Conservation (phyloP, 768 basidiomycete genomes). For the Serpula lacrymans region DNA sequence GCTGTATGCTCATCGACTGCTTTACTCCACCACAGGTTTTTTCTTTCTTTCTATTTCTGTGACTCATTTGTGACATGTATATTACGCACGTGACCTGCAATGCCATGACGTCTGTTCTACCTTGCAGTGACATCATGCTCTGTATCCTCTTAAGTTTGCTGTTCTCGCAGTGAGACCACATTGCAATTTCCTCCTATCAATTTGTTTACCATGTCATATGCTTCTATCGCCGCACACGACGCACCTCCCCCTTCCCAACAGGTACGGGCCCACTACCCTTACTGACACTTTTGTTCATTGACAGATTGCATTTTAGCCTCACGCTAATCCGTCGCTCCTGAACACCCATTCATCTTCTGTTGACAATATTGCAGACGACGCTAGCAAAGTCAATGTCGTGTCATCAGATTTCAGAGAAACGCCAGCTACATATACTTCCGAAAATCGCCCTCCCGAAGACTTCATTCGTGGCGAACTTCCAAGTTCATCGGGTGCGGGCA, state of each 20-base stretch:
- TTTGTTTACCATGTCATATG: conserved; percentile 61
- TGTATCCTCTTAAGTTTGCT: no score
- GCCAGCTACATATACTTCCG: conserved; percentile 36
- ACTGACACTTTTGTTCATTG: conserved; percentile 2
- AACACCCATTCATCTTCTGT: conserved; percentile 45
- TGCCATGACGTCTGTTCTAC: no score
- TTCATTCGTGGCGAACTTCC: conserved; percentile 9
- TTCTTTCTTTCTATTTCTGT: no score
- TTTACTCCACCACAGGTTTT: no score
- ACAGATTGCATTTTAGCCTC: conserved; percentile 40
- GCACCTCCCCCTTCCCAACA: conserved; percentile 45
- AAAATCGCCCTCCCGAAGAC: conserved; percentile 15
- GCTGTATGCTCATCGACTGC: no score
- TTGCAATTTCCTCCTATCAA: no score
- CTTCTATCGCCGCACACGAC: conserved; percentile 60
- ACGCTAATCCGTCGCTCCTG: conserved; percentile 61
- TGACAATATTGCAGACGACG: conserved; percentile 40
- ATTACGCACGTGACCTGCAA: no score
- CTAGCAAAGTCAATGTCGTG: conserved; percentile 56
- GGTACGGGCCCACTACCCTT: conserved; percentile 25
- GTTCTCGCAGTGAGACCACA: no score
- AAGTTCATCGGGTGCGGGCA: neutral
- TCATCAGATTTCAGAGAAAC: conserved; percentile 45
- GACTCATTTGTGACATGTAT: no score
- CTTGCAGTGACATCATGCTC: no score